Percentiles rank a stretch among this genome's conserved stretches.
Evolutionary conservation across 306 rosid genomes (phyloP).

Genomic region (Arachis hypogaea): DNA sequence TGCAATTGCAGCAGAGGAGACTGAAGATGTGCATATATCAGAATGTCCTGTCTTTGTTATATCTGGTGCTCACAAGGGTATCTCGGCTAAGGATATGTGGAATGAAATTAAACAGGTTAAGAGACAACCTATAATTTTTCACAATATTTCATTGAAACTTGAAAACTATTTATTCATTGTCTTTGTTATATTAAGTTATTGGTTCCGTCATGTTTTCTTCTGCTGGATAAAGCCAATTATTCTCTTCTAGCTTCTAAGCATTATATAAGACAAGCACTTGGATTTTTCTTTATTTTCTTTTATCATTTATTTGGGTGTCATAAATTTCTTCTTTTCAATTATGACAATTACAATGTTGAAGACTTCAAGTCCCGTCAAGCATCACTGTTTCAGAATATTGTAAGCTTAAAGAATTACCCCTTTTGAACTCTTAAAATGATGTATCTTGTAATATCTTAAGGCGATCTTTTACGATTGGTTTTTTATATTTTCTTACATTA

Average conservation of each 20-base stretch:
- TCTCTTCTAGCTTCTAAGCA: conserved; percentile 27
- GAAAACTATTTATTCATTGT: conserved; percentile 21
- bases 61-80: conserved; percentile 69
- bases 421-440: background rate
- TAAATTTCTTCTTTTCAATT: conserved; percentile 21
- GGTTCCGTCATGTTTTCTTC: conserved; percentile 29
- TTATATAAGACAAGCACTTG: conserved; percentile 28
- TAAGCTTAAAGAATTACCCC: conserved; percentile 22
- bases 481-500: too few species aligned
- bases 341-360: conserved; percentile 20
- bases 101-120: conserved; percentile 79
- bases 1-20: conserved; percentile 91
- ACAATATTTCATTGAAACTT: conserved; percentile 11
- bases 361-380: conserved; percentile 1
- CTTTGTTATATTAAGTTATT: conserved; percentile 18
- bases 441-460: too few species aligned
- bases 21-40: conserved; percentile 70
- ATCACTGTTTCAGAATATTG: conserved; percentile 11
- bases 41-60: conserved; percentile 84
- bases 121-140: conserved; percentile 18
- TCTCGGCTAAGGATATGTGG: conserved; percentile 92
- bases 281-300: conserved; percentile 31
- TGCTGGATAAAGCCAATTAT: conserved; percentile 17
- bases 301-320: conserved; percentile 23
- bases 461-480: too few species aligned